Evolutionary conservation across 2,329 filamentous ascomycete species (phyloP).

Genomic region (Fusarium paranaense): DNA sequence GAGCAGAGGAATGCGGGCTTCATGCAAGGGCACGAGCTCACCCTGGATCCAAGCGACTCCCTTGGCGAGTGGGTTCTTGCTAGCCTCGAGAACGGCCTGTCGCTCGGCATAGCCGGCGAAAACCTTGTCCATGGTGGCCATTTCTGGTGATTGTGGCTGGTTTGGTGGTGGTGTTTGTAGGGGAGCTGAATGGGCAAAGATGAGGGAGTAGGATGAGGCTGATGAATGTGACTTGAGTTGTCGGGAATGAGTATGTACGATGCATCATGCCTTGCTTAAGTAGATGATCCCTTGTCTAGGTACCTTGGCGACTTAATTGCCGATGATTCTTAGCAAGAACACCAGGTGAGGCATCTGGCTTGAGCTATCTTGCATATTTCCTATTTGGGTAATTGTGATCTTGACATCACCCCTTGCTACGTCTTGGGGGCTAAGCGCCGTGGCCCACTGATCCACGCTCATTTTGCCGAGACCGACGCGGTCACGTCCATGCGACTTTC

Average conservation of each 20-base stretch:
- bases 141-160: conserved; percentile 28
- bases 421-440: neutral
- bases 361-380: conserved; percentile 9
- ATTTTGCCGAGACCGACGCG: neutral
- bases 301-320: neutral
- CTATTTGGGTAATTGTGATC: conserved; percentile 13
- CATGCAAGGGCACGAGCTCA: conserved; percentile 54
- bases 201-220: neutral
- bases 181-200: neutral
- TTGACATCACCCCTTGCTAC: neutral
- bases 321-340: neutral
- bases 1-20: conserved; percentile 61
- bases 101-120: conserved; percentile 52
- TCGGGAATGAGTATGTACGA: neutral
- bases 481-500: neutral
- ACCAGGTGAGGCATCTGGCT: neutral
- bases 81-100: conserved; percentile 40
- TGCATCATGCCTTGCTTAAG: conserved; percentile 4
- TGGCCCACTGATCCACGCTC: neutral
- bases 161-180: neutral
- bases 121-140: conserved; percentile 58
- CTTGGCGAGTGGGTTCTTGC: conserved; percentile 40
- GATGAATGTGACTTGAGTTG: neutral
- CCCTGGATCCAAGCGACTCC: conserved; percentile 62
- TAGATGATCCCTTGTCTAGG: conserved; percentile 4